Evolutionary conservation across 108 stramenopile species (phyloP).

Genomic region (Asterionellopsis glacialis): DNA sequence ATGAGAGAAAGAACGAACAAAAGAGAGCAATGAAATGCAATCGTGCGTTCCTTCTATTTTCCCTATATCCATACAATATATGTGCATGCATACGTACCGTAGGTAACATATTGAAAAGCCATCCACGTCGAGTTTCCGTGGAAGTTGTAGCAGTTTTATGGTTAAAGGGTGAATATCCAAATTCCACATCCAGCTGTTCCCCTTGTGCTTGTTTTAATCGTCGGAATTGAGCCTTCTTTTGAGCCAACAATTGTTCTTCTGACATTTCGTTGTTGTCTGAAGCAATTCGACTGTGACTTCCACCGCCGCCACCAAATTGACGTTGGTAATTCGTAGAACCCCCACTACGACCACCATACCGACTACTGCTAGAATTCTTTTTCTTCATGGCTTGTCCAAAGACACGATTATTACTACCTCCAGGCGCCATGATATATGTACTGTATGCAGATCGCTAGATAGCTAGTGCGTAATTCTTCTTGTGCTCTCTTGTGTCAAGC

Average conservation of each 20-base stretch:
- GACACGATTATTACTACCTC: constrained; percentile 9
- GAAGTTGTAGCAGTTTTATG: constrained; percentile 17
- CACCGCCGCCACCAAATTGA: constrained; percentile 37
- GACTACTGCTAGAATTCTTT: not conserved
- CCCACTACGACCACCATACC: too few relatives aligned
- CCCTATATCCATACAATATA: constrained; percentile 2
- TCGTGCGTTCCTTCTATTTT: constrained; percentile 6
- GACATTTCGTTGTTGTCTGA: constrained; percentile 10
- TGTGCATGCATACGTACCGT: constrained; percentile 46
- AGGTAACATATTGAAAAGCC: constrained; percentile 90
- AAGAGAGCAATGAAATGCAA: not conserved
- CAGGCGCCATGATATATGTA: too few relatives aligned
- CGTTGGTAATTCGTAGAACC: constrained; percentile 48
- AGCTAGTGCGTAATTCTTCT: too few relatives aligned
- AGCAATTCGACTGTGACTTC: not conserved
- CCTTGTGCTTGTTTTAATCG: constrained; percentile 46
- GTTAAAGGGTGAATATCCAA: constrained; percentile 56
- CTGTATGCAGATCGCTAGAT: too few relatives aligned
- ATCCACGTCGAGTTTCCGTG: constrained; percentile 51
- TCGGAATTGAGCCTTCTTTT: constrained; percentile 13
- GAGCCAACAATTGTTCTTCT: constrained; percentile 26
- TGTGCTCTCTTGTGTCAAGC: too few relatives aligned
- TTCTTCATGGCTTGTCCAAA: constrained; percentile 44
- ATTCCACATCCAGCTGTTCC: constrained; percentile 44
- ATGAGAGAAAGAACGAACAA: not conserved